Evolutionary conservation across 2,329 filamentous ascomycete genomes (phyloP).

Genomic region (Beauveria rudraprayagi): DNA sequence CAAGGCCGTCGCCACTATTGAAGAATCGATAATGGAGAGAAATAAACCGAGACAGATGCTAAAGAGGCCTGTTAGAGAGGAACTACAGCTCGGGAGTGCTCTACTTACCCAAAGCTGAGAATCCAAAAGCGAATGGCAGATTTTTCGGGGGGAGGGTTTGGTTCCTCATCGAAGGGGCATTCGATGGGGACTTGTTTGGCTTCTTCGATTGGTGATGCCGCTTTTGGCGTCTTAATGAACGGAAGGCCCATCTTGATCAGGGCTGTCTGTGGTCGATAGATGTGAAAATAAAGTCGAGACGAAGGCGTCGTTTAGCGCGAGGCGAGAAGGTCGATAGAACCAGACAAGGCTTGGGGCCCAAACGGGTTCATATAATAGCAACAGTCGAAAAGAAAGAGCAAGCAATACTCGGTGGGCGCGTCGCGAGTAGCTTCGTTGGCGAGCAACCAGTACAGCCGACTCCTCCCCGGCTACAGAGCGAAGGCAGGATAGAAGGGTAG

Average conservation of each 20-base stretch:
- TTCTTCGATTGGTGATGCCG: background rate
- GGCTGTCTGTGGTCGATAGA: background rate
- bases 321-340: background rate
- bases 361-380: background rate
- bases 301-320: background rate
- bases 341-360: background rate
- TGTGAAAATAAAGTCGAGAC: background rate
- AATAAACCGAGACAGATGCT: conserved; percentile 47
- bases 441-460: background rate
- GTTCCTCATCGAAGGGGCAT: background rate
- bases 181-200: background rate
- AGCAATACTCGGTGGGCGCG: background rate
- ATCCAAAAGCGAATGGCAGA: conserved; percentile 8
- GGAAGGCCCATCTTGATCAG: background rate
- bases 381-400: background rate
- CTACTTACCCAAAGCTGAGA: conserved; percentile 9
- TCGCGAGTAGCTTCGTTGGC: background rate
- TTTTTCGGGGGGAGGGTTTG: background rate
- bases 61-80: background rate
- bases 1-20: conserved; percentile 51
- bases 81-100: background rate
- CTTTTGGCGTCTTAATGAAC: background rate
- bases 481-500: background rate
- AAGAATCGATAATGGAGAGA: conserved; percentile 50
- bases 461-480: background rate